Percentiles rank a stretch among this genome's conserved stretches.
These are phyloP conservation scores for Melampsora americana DNA, from an alignment of 1,284 basidiomycete species.

Conservation along the genomic window DNA sequence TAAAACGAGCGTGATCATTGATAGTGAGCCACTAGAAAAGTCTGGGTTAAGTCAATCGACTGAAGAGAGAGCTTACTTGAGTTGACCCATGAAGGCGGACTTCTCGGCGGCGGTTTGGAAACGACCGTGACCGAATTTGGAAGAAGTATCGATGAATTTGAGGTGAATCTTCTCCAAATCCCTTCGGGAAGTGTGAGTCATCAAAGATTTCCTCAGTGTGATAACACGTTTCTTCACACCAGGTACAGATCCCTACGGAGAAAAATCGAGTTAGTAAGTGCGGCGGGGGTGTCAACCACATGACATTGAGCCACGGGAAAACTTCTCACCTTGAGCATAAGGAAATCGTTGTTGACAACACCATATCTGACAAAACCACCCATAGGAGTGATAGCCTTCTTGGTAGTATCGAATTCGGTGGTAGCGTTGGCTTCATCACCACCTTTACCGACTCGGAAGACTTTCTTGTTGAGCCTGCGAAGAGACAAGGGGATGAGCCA, in stretches of 20 bases:
- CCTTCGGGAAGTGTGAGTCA: conserved; percentile 68
- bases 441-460: conserved; percentile 85
- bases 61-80: conserved; percentile 16
- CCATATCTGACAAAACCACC: conserved; percentile 99
- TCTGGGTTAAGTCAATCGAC: background rate
- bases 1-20: too few species aligned
- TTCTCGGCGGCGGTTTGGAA: conserved; percentile 43
- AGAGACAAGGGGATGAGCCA: conserved; percentile 90
- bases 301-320: conserved; percentile 28
- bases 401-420: conserved; percentile 87
- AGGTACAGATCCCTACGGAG: conserved; percentile 76
- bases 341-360: conserved; percentile 96
- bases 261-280: too few species aligned
- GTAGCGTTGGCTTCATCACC: conserved; percentile 78
- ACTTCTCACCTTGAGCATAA: conserved; percentile 64
- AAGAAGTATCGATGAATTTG: conserved; percentile 98
- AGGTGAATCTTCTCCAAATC: conserved; percentile 95
- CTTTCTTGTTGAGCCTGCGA: conserved; percentile 55
- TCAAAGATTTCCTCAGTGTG: conserved; percentile 82
- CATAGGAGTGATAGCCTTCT: conserved; percentile 95
- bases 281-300: too few species aligned
- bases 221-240: conserved; percentile 98
- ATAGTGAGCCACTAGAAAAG: too few species aligned
- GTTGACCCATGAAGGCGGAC: conserved; percentile 44
- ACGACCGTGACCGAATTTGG: conserved; percentile 71